Conservation (phyloP, 352 stramenopile species). For the Lagenidium sp. region DNA sequence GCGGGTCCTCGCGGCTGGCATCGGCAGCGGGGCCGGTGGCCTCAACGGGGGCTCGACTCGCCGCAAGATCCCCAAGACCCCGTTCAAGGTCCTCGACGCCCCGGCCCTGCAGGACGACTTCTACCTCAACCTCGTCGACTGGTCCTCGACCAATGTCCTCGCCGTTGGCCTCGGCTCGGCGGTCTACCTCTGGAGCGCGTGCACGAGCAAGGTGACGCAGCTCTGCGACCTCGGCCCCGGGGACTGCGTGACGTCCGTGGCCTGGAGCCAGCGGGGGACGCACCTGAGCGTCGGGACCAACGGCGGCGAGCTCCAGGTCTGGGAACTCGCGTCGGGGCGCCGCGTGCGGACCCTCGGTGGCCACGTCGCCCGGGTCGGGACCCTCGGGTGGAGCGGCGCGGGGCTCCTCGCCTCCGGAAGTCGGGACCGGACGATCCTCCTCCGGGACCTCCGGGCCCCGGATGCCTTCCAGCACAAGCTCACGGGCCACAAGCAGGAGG, state of each 20-base stretch:
- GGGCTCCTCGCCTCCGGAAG: slow-evolving; percentile 91
- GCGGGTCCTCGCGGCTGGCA: slow-evolving; percentile 10
- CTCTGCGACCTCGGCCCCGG: slow-evolving; percentile 82
- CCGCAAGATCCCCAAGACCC: slow-evolving; percentile 87
- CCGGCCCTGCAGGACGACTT: slow-evolving; percentile 96
- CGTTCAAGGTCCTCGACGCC: slow-evolving; percentile 97
- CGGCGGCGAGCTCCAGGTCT: slow-evolving; percentile 92
- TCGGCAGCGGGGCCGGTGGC: too few relatives aligned
- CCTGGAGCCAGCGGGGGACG: slow-evolving; percentile 90
- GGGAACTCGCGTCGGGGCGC: slow-evolving; percentile 87
- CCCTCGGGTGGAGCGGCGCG: slow-evolving; percentile 89
- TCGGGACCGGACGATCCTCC: slow-evolving; percentile 90
- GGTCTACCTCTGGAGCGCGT: slow-evolving; percentile 95
- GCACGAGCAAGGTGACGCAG: slow-evolving; percentile 90
- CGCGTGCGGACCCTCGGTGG: slow-evolving; percentile 89
- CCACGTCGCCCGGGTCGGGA: slow-evolving; percentile 90
- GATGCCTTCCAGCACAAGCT: slow-evolving; percentile 47
- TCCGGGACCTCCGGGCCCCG: slow-evolving; percentile 86
- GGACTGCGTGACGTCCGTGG: slow-evolving; percentile 90
- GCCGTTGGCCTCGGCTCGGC: slow-evolving; percentile 90
- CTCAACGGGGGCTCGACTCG: slow-evolving; percentile 13
- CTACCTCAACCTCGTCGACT: slow-evolving; percentile 98
- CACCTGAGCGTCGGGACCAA: slow-evolving; percentile 93
- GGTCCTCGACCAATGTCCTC: slow-evolving; percentile 93
- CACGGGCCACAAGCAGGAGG: slow-evolving; percentile 73